Base-by-base conservation (phyloP, 176 grass and related monocot species). In the Areca catechu region DNA sequence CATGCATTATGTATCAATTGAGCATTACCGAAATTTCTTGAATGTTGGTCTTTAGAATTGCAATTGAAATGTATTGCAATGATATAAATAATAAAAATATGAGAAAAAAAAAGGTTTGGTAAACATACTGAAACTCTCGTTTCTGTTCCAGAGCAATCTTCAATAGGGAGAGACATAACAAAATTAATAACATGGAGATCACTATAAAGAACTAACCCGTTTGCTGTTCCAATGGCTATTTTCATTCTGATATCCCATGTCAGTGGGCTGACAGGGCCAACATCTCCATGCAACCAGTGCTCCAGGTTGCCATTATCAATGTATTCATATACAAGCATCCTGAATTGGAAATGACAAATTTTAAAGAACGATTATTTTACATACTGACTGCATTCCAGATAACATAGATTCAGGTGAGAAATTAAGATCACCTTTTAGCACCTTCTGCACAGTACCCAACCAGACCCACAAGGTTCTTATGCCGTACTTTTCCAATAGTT, bases 261-360 rank as follows among this genome's bases (percentile, higher is more conserved):
- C 48, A 99, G 51, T n/a, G 88, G 84, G 68, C 71, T 86, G 48
- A 63, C 63, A 1, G 49, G 76, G 0, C 79, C 81, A 19, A 81
- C 65, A 71, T 89, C 88, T 43, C 84, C 88, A 73, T 93, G 94
- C 56, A 99, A 60, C 94, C 94, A 99, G 65, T 89, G 94, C 67
- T 99, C 94, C 73, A 99, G 48, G 66, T 79, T 98, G 19, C 88
- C 94, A 51, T 93, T 99, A 22, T 99, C 88, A 54, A 93, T 78
- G 67, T 92, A 98, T 80, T 98, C 94, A 19, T 98, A 98, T 58
- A 98, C 84, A 71, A 98, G 79, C 84, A 98, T 98, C 70, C 94
- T 98, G 73, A 65, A 72, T 69, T 18, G 0, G 6, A 52, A 68
- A 10, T 5, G 48, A 51, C 3, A 74, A 72, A 20, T 65, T 62